Conservation (phyloP, 208 protist species). For the Trichomonas vaginalis region DNA sequence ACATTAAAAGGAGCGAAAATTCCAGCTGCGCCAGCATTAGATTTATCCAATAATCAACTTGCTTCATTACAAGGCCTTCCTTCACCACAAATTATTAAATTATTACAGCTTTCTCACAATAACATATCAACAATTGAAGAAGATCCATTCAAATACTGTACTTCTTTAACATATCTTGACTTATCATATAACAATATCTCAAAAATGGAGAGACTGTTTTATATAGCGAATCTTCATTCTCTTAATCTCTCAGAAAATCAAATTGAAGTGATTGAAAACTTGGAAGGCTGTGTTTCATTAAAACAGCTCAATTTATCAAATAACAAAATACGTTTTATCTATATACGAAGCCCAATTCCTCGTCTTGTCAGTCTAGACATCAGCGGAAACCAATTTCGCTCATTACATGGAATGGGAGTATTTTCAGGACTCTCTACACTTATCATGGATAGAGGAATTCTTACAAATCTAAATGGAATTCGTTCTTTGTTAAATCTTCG, state of each 20-base stretch:
- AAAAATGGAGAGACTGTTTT: conserved; percentile 11
- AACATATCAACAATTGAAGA: conserved; percentile 4
- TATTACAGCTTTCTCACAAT: neutral
- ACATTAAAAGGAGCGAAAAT: neutral
- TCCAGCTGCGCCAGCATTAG: neutral
- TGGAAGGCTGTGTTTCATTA: neutral
- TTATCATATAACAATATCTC: neutral
- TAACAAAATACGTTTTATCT: neutral
- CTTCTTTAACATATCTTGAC: neutral
- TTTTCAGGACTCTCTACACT: neutral
- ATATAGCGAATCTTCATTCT: neutral
- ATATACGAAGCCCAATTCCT: neutral
- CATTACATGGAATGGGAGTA: neutral
- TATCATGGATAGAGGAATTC: neutral
- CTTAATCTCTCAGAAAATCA: neutral
- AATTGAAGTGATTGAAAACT: neutral
- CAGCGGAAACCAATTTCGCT: neutral
- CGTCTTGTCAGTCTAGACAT: neutral
- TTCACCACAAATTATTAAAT: conserved; percentile 1
- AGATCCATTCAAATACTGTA: neutral
- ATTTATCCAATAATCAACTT: neutral
- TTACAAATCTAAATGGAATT: neutral
- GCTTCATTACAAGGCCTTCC: neutral
- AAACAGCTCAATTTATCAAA: neutral
- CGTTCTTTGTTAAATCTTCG: neutral